A percentile compares a stretch with the other conserved stretches of the same genome.
phyloP scores from a whole-genome alignment of 139 green algal species.

The Picochlorum sp. region DNA sequence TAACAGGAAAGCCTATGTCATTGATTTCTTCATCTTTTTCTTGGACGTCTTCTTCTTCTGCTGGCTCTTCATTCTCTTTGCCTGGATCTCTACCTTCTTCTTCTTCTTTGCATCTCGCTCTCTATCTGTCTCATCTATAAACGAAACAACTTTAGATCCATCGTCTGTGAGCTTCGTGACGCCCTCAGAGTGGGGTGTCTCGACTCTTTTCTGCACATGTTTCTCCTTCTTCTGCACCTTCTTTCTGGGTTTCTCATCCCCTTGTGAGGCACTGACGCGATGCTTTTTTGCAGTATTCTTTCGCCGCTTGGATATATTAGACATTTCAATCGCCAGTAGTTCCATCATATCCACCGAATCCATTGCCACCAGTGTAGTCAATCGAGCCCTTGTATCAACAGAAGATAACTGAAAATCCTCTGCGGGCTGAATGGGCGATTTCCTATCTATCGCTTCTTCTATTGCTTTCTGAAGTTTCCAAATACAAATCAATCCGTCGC shows the following conservation, averaged over 20 bases:
- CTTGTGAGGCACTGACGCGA: no score
- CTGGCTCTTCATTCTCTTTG: conserved; percentile 4
- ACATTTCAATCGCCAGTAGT: not conserved
- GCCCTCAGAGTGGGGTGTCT: not conserved
- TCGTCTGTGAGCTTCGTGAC: not conserved
- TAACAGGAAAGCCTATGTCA: not conserved
- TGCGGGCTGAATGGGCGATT: not conserved
- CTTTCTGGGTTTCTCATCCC: not conserved
- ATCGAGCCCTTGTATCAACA: conserved; percentile 17
- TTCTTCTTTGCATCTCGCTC: conserved; percentile 10
- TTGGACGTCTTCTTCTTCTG: not conserved
- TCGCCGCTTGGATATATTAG: not conserved
- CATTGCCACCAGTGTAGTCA: conserved; percentile 18
- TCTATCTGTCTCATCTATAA: conserved; percentile 4
- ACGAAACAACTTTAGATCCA: conserved; percentile 1
- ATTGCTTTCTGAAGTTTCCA: conserved; percentile 39
- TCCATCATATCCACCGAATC: conserved; percentile 13
- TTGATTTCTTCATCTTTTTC: not conserved
- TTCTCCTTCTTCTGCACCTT: conserved; percentile 1
- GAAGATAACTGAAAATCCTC: conserved; percentile 6
- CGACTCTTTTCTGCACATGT: conserved; percentile 3
- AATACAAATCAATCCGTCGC: conserved; percentile 59
- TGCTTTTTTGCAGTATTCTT: conserved; percentile 1
- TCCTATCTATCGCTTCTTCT: not conserved
- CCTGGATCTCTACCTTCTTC: conserved; percentile 6